Evolutionary conservation across 495 filamentous ascomycete genomes (phyloP).

Genomic region (Hyaloscypha bicolor): DNA sequence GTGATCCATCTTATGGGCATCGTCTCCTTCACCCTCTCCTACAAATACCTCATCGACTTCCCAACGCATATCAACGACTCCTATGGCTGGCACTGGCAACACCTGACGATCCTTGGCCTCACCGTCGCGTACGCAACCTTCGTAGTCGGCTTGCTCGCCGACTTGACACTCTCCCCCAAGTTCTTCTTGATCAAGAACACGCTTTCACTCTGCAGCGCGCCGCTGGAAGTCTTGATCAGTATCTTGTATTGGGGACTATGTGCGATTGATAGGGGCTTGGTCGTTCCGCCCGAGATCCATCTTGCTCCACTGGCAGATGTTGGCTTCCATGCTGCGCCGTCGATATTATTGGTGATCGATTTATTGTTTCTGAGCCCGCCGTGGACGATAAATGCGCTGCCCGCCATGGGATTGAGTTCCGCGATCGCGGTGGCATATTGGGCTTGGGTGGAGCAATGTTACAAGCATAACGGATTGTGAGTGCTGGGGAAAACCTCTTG

Average conservation of each 20-base stretch:
- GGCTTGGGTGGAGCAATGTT: constrained; percentile 87
- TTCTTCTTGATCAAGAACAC: constrained; percentile 77
- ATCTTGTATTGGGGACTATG: constrained; percentile 84
- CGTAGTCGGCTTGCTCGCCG: constrained; percentile 68
- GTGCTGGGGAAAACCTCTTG: constrained; percentile 25
- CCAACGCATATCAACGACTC: constrained; percentile 59
- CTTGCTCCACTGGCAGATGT: constrained; percentile 61
- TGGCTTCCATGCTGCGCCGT: constrained; percentile 77
- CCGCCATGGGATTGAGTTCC: constrained; percentile 63
- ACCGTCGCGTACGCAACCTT: constrained; percentile 71
- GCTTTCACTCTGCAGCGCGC: constrained; percentile 71
- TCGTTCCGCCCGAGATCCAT: constrained; percentile 48
- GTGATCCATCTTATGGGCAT: constrained; percentile 72
- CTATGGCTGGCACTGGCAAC: constrained; percentile 85
- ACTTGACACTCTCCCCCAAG: constrained; percentile 63
- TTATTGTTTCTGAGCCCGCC: constrained; percentile 78
- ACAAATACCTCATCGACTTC: constrained; percentile 54
- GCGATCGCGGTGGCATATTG: constrained; percentile 76
- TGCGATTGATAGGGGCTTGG: constrained; percentile 59
- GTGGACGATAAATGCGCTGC: constrained; percentile 67
- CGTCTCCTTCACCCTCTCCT: constrained; percentile 67
- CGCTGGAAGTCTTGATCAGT: constrained; percentile 79
- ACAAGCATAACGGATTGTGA: constrained; percentile 71
- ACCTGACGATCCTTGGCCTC: constrained; percentile 82
- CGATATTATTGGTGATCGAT: constrained; percentile 71